A percentile compares a stretch with the other conserved stretches of the same genome.
phyloP scores from a whole-genome alignment of 148 eudicot genomes.

The Camellia sinensis region DNA sequence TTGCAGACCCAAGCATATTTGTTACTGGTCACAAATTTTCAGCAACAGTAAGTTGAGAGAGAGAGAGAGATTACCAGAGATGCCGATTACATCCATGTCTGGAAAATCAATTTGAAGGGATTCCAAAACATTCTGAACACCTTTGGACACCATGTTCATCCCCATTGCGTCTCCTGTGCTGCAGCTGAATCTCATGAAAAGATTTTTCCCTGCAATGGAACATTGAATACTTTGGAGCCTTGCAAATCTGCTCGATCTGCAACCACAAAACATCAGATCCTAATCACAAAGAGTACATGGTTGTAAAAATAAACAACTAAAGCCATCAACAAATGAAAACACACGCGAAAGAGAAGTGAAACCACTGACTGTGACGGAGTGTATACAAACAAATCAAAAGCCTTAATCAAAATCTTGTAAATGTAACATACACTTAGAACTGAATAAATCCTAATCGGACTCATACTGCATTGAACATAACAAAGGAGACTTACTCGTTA shows the following conservation, averaged over 20 bases:
- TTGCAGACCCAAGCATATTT: background rate
- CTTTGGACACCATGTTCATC: slow-evolving; percentile 10
- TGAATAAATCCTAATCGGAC: background rate
- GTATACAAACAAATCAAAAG: no score
- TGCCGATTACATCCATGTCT: slow-evolving; percentile 5
- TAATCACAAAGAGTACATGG: background rate
- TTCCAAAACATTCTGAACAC: background rate
- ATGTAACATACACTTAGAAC: background rate
- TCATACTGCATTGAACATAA: background rate
- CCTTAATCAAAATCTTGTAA: background rate
- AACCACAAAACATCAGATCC: background rate
- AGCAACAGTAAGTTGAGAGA: background rate
- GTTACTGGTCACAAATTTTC: background rate
- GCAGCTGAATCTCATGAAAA: background rate
- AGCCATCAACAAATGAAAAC: background rate
- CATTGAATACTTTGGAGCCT: background rate
- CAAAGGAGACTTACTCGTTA: background rate
- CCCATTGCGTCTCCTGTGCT: slow-evolving; percentile 9
- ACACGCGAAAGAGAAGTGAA: background rate
- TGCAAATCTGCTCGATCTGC: slow-evolving; percentile 3
- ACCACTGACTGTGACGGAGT: background rate
- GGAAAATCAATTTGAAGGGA: slow-evolving; percentile 1
- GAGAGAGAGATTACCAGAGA: background rate
- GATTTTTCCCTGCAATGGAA: slow-evolving; percentile 4
- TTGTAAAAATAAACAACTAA: background rate